Evolutionary conservation across 345 rosid genomes (phyloP).

Genomic region (Stellera chamaejasme): DNA sequence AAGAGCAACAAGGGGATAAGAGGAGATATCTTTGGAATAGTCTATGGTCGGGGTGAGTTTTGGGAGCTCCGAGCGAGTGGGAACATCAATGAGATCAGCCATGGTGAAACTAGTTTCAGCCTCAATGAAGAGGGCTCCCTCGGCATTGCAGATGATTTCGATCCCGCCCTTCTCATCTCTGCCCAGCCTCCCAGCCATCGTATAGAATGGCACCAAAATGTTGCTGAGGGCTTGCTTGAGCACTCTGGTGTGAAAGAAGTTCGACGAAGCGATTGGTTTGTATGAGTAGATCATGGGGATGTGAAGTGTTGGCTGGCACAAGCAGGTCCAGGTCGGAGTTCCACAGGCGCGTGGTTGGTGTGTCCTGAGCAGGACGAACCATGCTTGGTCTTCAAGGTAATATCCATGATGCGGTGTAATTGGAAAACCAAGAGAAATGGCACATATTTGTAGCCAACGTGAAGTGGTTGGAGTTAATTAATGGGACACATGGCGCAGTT

Average conservation of each 20-base stretch:
- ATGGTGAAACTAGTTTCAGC: slow-evolving; percentile 21
- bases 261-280: slow-evolving; percentile 9
- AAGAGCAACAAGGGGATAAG: slow-evolving; percentile 15
- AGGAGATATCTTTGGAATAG: slow-evolving; percentile 12
- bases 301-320: background rate
- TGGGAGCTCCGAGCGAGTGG: slow-evolving; percentile 2
- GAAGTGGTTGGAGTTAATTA: too few relatives aligned
- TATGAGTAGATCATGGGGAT: slow-evolving; percentile 14
- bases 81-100: slow-evolving; percentile 21
- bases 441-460: too few relatives aligned
- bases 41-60: slow-evolving; percentile 20
- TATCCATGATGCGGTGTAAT: background rate
- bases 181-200: slow-evolving; percentile 25
- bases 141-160: slow-evolving; percentile 22
- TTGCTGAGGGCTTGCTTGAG: slow-evolving; percentile 24
- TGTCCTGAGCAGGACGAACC: slow-evolving; percentile 18
- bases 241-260: slow-evolving; percentile 10
- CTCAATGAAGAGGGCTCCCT: slow-evolving; percentile 21
- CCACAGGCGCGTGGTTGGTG: slow-evolving; percentile 17
- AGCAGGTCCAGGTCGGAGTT: slow-evolving; percentile 23
- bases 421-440: too few relatives aligned
- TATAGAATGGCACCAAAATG: slow-evolving; percentile 28
- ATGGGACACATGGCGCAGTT: too few relatives aligned
- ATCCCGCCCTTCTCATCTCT: slow-evolving; percentile 21
- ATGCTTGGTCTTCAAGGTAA: slow-evolving; percentile 10